Conservation (phyloP, 352 stramenopile genomes). For the Pythium apleroticum region DNA sequence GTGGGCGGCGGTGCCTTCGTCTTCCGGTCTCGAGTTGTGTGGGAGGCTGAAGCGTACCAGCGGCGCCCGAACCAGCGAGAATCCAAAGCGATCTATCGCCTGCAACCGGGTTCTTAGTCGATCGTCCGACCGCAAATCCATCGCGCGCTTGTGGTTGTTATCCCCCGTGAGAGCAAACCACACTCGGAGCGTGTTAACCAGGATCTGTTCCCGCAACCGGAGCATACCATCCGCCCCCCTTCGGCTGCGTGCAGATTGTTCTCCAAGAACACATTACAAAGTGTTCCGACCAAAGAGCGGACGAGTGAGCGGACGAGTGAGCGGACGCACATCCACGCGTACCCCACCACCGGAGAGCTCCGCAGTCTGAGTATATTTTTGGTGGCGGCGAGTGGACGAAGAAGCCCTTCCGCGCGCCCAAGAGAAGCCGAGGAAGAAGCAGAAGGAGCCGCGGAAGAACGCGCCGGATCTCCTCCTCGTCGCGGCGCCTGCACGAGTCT, state of each 20-base stretch:
- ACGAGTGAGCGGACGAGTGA: constrained; percentile 1
- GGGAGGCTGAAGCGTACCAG: not conserved
- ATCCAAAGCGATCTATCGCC: constrained; percentile 2
- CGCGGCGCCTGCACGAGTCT: not conserved
- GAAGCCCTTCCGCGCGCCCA: too few species aligned
- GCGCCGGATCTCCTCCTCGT: not conserved
- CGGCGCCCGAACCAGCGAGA: not conserved
- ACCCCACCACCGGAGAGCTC: not conserved
- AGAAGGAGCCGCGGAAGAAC: not conserved
- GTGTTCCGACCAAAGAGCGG: constrained; percentile 1
- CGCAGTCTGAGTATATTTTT: not conserved
- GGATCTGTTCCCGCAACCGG: not conserved
- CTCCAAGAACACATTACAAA: not conserved
- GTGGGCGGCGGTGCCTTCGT: not conserved
- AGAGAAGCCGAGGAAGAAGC: not conserved
- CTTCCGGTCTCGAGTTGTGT: not conserved
- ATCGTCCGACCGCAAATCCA: not conserved
- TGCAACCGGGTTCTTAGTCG: not conserved
- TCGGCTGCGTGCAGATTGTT: not conserved
- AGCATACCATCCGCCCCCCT: too few species aligned
- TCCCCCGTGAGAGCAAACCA: not conserved
- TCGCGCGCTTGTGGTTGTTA: not conserved
- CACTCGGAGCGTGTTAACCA: not conserved
- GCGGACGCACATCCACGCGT: not conserved
- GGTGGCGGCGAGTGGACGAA: not conserved